Evolutionary conservation across 257 asterid species (phyloP).

Genomic region (Nicotiana undulata): DNA sequence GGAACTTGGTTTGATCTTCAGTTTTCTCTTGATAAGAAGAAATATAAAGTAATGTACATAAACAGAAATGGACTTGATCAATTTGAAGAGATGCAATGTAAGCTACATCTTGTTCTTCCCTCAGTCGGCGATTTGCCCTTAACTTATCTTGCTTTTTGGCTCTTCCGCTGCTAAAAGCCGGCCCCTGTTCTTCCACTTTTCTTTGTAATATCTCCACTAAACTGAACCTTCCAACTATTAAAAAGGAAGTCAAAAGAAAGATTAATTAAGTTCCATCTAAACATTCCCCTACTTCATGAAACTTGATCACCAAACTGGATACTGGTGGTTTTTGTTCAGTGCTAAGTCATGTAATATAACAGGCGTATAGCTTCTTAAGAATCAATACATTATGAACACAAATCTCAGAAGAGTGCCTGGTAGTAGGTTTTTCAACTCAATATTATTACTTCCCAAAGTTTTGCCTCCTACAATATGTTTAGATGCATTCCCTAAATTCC

Average conservation of each 20-base stretch:
- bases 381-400: not conserved
- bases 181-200: slow-evolving; percentile 73
- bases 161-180: slow-evolving; percentile 47
- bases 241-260: not conserved
- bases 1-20: not conserved
- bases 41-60: not conserved
- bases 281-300: not conserved
- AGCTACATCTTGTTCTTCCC: slow-evolving; percentile 86
- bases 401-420: not conserved
- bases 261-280: not conserved
- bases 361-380: not conserved
- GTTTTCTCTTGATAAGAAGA: not conserved
- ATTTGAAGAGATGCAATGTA: slow-evolving; percentile 57
- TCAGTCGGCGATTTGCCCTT: slow-evolving; percentile 38
- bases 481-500: not conserved
- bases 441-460: not conserved
- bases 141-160: slow-evolving; percentile 39
- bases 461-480: not conserved
- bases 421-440: not conserved
- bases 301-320: not conserved
- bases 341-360: not conserved
- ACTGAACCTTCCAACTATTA: slow-evolving; percentile 77
- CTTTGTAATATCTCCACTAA: slow-evolving; percentile 63
- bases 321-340: not conserved
- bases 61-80: slow-evolving; percentile 47